Conservation (phyloP, 1,284 basidiomycete species). For the Fomes fomentarius region DNA sequence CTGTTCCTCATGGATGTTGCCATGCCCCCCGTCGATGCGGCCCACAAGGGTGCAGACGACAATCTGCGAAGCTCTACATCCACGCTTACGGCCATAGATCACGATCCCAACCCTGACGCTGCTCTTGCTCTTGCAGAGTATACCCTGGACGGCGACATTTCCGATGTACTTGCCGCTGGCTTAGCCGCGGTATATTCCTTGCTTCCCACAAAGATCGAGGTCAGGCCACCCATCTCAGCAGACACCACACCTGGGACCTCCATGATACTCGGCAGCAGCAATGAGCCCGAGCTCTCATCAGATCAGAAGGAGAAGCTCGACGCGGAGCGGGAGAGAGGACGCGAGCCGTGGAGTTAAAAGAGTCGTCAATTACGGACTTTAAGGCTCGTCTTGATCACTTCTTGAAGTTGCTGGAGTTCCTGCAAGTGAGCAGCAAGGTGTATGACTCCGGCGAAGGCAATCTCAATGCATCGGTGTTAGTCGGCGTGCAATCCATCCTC, state of each 20-base stretch:
- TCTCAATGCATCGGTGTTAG: constrained; percentile 60
- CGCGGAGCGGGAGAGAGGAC: constrained; percentile 54
- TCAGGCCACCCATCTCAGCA: constrained; percentile 50
- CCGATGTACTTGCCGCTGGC: constrained; percentile 94
- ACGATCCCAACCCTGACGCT: constrained; percentile 80
- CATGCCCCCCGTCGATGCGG: constrained; percentile 72
- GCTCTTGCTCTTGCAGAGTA: constrained; percentile 89
- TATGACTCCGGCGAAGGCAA: constrained; percentile 41
- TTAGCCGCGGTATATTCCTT: constrained; percentile 93
- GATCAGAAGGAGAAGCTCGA: constrained; percentile 59
- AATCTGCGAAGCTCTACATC: constrained; percentile 35
- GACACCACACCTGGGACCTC: constrained; percentile 44
- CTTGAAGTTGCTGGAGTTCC: constrained; percentile 88
- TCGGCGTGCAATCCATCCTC: constrained; percentile 81
- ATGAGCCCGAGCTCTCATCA: constrained; percentile 44
- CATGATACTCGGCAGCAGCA: constrained; percentile 70
- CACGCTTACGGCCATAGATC: constrained; percentile 21
- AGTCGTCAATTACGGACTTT: constrained; percentile 78
- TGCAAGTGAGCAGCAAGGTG: constrained; percentile 78
- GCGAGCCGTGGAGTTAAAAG: constrained; percentile 69
- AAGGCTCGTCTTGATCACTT: constrained; percentile 85
- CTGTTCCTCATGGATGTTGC: constrained; percentile 94
- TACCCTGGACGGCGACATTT: constrained; percentile 94
- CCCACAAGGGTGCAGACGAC: constrained; percentile 41
- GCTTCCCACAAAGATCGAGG: constrained; percentile 85